Evolutionary conservation across 805 yeast genomes (phyloP), one percentile per base, ranked within the genome.

Genomic region (Cyberlindnera mycetangii): DNA sequence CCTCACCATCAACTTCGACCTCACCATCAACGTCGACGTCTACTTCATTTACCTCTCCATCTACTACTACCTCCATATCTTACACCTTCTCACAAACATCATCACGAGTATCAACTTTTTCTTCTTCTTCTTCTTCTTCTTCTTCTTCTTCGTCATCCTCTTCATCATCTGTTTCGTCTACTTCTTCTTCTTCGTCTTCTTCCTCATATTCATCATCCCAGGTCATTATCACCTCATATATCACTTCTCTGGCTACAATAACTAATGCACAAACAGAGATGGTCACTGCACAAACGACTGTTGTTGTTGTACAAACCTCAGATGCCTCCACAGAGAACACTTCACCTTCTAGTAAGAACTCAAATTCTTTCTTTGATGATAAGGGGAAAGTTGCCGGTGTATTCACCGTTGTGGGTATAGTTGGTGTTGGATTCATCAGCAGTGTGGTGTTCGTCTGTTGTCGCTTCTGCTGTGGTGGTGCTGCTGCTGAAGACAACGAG

Each of bases 321-420:
- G 57, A 10, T 14, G 51, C 12, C n/a, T n/a, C n/a, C 38, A 54
- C 14, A 55, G 9, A 25, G 56, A 11, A 38, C 44, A 58, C 32
- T 8, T 16, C 18, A 4, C 18, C 18, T 5, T 30, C 18, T 5
- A 4, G 5, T 18, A 7, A n/a, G 11, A 18, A 30, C 18, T 4
- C 11, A 30, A 8, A 53, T 16, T 66, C 79, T 3, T 85, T 83
- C 60, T 86, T 83, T 66, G 71, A 75, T 47, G 66, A 76, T 33
- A 74, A 72, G 39, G 92, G 89, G 0, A 83, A 82, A 56, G 92
- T 86, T 1, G 93, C 90, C 0, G 95, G 93, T 4, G 82, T 85
- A 0, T 85, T 85, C 63, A 75, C 84, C 2, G 89, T 77, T 0
- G 93, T 86, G 15, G 93, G 89, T 2, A 53, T 86, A 3, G 81